Percentiles rank a stretch among this genome's conserved stretches.
phyloP scores from a whole-genome alignment of 2,329 filamentous ascomycete genomes.

The Colletotrichum simmondsii region DNA sequence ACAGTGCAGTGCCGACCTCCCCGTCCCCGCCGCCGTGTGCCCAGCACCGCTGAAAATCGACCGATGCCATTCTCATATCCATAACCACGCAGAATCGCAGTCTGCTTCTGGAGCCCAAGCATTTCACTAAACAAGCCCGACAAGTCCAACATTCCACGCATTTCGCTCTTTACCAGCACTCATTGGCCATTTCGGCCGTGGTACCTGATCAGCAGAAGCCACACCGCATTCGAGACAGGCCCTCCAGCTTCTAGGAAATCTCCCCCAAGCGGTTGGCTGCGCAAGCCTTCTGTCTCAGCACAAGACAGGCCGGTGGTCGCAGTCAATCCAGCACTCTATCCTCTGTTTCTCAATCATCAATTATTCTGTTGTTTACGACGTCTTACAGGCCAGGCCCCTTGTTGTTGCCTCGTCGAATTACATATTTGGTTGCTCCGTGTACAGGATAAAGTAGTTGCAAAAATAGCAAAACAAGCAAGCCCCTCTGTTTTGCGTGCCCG shows the following conservation, averaged over 20 bases:
- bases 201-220: conserved; percentile 30
- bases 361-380: conserved; percentile 10
- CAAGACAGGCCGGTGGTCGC: conserved; percentile 25
- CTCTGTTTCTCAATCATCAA: conserved; percentile 12
- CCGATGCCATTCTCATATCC: not conserved
- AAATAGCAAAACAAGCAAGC: conserved; percentile 16
- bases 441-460: conserved; percentile 20
- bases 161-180: not conserved
- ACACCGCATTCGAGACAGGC: conserved; percentile 27
- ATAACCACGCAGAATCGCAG: not conserved
- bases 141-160: conserved; percentile 10
- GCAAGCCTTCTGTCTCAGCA: conserved; percentile 31
- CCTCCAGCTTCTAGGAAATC: conserved; percentile 3
- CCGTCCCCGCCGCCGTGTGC: conserved; percentile 8
- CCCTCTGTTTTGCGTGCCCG: not conserved
- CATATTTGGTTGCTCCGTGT: not conserved
- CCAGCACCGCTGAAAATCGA: not conserved
- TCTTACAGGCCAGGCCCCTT: conserved; percentile 12
- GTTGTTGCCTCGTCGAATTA: not conserved
- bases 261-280: conserved; percentile 15
- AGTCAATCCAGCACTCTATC: conserved; percentile 21
- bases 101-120: not conserved
- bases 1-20: conserved; percentile 8
- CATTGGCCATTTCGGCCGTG: conserved; percentile 13
- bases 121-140: conserved; percentile 14